phyloP scores from a whole-genome alignment of 2,329 filamentous ascomycete genomes.

The Diaporthe australafricana region DNA sequence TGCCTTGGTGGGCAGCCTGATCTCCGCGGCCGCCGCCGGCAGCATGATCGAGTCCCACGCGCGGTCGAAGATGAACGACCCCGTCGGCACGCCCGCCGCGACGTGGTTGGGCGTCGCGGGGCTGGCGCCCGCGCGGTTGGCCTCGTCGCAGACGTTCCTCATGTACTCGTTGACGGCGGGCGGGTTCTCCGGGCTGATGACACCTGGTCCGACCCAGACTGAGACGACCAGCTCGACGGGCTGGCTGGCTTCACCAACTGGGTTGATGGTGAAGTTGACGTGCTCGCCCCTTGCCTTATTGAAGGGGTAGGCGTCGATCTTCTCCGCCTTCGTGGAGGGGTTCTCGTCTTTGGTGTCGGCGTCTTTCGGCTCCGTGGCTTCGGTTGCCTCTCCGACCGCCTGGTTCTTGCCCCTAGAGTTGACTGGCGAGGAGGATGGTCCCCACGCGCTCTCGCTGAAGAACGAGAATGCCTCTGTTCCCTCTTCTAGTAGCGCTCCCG shows the following conservation, averaged over 20 bases:
- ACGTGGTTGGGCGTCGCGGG: constrained; percentile 63
- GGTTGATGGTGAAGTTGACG: constrained; percentile 43
- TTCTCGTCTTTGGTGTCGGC: background rate
- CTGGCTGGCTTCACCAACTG: constrained; percentile 42
- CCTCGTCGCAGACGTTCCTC: constrained; percentile 52
- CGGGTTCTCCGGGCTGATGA: constrained; percentile 42
- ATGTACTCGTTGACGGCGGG: constrained; percentile 61
- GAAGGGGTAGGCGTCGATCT: constrained; percentile 13
- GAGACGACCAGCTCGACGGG: constrained; percentile 42
- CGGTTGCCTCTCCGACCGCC: background rate
- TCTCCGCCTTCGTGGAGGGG: background rate
- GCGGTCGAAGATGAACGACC: constrained; percentile 58
- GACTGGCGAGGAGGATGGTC: constrained; percentile 35
- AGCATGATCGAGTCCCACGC: constrained; percentile 65
- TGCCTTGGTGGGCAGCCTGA: constrained; percentile 44
- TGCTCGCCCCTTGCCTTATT: constrained; percentile 34
- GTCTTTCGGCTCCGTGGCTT: too few relatives aligned
- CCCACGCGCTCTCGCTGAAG: constrained; percentile 51
- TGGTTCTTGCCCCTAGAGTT: constrained; percentile 13
- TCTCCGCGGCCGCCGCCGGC: constrained; percentile 41
- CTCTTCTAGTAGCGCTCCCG: constrained; percentile 55
- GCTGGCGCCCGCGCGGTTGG: constrained; percentile 51
- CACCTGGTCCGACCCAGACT: constrained; percentile 62
- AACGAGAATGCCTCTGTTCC: constrained; percentile 57
- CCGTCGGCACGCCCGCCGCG: constrained; percentile 59